Evolutionary conservation across 352 stramenopile genomes (phyloP).

Genomic region (Phytopythium vexans): DNA sequence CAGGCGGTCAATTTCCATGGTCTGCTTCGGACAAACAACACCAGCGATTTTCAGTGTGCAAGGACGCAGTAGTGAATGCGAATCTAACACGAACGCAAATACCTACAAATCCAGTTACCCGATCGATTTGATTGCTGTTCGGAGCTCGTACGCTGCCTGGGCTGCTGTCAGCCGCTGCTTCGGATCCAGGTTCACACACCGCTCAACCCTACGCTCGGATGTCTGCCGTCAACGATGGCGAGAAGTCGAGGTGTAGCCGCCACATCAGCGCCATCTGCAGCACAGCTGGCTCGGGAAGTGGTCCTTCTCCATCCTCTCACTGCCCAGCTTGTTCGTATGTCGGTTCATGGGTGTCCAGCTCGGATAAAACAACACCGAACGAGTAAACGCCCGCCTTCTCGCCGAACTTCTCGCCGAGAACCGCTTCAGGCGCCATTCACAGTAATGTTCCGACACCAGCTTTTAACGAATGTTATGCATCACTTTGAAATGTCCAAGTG

Average conservation of each 20-base stretch:
- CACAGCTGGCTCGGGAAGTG: conserved; percentile 18
- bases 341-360: conserved; percentile 26
- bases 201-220: conserved; percentile 8
- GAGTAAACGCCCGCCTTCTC: conserved; percentile 40
- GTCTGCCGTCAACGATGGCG: conserved; percentile 6
- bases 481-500: too few species aligned
- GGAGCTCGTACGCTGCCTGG: conserved; percentile 32
- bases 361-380: conserved; percentile 21
- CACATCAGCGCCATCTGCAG: conserved; percentile 27
- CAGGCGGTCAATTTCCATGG: too few species aligned
- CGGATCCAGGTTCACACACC: conserved; percentile 17
- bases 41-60: too few species aligned
- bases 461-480: too few species aligned
- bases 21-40: too few species aligned
- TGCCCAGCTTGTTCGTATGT: conserved; percentile 24
- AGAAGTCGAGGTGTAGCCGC: conserved; percentile 17
- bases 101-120: too few species aligned
- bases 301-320: conserved; percentile 2
- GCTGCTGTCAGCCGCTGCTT: conserved; percentile 11
- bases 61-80: too few species aligned
- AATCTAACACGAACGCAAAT: too few species aligned
- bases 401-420: conserved; percentile 31
- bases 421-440: conserved; percentile 32
- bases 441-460: conserved; percentile 11
- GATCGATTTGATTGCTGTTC: conserved; percentile 3